A percentile compares a stretch with the other conserved stretches of the same genome.
phyloP scores from a whole-genome alignment of 768 basidiomycete genomes.

The Sporobolomyces phaffii region DNA sequence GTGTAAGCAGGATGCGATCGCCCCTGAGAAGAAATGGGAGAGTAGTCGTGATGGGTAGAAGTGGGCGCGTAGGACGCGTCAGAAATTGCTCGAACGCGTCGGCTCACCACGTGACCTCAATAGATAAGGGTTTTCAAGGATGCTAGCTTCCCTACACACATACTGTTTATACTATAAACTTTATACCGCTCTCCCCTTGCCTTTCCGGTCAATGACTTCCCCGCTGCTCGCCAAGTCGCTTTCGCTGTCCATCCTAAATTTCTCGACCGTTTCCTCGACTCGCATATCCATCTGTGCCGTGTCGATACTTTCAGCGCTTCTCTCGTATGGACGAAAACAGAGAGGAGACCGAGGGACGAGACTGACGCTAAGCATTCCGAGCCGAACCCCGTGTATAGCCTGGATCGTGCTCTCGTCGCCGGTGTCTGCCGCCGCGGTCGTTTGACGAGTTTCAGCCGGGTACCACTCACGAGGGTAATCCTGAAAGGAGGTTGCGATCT shows the following conservation, averaged over 20 bases:
- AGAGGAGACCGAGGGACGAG: no score
- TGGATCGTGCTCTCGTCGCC: constrained; percentile 11
- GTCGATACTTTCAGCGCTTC: background rate
- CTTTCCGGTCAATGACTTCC: constrained; percentile 21
- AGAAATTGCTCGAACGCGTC: no score
- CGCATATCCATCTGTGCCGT: constrained; percentile 32
- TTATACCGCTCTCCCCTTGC: constrained; percentile 21
- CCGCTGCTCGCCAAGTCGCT: constrained; percentile 9
- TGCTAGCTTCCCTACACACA: no score
- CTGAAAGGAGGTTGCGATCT: background rate
- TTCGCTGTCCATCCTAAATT: background rate
- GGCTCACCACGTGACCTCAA: no score
- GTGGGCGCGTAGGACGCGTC: no score
- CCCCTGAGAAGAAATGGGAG: no score
- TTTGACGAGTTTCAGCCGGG: constrained; percentile 14
- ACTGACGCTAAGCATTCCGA: constrained; percentile 36
- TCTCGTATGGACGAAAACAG: background rate
- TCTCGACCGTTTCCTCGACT: constrained; percentile 29
- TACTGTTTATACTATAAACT: no score
- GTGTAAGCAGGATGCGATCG: no score
- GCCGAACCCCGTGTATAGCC: constrained; percentile 8
- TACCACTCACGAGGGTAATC: constrained; percentile 14
- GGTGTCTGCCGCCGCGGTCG: constrained; percentile 4
- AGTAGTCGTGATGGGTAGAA: no score
- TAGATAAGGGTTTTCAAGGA: no score